These are phyloP conservation scores for Fraxinus baroniana DNA, from an alignment of 305 asterid species.

Conservation along the genomic window DNA sequence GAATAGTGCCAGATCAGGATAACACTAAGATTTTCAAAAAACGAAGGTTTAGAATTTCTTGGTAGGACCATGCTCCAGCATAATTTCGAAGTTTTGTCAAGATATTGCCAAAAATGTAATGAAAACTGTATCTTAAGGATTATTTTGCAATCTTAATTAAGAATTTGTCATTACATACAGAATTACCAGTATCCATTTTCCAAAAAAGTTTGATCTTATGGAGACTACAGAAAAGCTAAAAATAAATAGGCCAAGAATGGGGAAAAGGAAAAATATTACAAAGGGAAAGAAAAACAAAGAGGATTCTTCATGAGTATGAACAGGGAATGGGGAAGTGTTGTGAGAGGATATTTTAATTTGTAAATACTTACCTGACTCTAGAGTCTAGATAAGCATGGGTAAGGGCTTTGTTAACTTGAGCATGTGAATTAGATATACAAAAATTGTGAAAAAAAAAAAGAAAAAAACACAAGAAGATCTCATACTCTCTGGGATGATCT, in stretches of 20 bases:
- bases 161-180: not conserved
- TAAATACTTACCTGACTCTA: not conserved
- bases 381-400: not conserved
- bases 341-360: not conserved
- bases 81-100: not conserved
- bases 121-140: not conserved
- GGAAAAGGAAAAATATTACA: not conserved
- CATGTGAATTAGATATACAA: not conserved
- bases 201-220: not conserved
- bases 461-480: conserved; percentile 22
- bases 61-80: not conserved
- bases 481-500: conserved; percentile 50
- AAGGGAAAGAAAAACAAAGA: not conserved
- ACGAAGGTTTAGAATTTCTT: not conserved
- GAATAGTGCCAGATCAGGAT: not conserved
- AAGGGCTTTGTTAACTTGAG: not conserved
- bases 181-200: not conserved
- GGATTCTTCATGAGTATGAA: not conserved
- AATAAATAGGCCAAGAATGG: not conserved
- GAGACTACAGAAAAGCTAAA: not conserved
- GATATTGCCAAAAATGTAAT: not conserved
- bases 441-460: conserved; percentile 5
- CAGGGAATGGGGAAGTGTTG: conserved; percentile 1
- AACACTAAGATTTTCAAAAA: not conserved
- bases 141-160: not conserved